phyloP scores from a whole-genome alignment of 495 filamentous ascomycete genomes.

The Aspergillus sclerotiicarbonarius region DNA sequence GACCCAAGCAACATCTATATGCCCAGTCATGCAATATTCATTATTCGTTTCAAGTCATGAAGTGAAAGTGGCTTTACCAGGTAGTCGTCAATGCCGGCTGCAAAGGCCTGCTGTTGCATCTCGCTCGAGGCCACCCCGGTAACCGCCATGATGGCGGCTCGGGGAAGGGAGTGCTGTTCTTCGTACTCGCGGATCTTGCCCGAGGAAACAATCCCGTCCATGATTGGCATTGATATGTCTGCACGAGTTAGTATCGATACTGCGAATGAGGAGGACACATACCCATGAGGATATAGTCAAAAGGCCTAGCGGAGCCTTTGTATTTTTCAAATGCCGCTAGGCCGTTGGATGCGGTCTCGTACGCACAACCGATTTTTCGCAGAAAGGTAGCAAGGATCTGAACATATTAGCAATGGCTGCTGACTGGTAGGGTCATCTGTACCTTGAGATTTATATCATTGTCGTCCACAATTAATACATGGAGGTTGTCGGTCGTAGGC shows the following conservation, averaged over 20 bases:
- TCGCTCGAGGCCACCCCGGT: constrained; percentile 45
- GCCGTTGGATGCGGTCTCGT: constrained; percentile 56
- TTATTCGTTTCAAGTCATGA: constrained; percentile 35
- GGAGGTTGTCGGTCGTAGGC: constrained; percentile 8
- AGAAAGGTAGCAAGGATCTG: constrained; percentile 52
- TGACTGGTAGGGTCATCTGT: background rate
- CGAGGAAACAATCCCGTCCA: constrained; percentile 60
- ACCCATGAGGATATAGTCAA: constrained; percentile 61
- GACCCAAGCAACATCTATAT: background rate
- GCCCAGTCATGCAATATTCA: constrained; percentile 29
- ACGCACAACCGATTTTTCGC: constrained; percentile 49
- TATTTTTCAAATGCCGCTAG: constrained; percentile 57
- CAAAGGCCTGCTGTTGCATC: constrained; percentile 41
- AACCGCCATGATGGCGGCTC: constrained; percentile 45
- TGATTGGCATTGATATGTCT: constrained; percentile 67
- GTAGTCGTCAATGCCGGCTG: constrained; percentile 47
- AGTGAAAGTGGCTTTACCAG: constrained; percentile 51
- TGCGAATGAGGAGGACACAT: background rate
- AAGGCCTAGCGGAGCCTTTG: constrained; percentile 27
- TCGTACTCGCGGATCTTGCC: constrained; percentile 55
- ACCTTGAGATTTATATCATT: constrained; percentile 52
- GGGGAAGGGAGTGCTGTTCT: constrained; percentile 19
- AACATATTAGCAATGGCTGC: background rate
- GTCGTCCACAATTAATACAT: constrained; percentile 49
- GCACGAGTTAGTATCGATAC: background rate